Evolutionary conservation across 73 alveolate genomes (phyloP).

Genomic region (Tetrahymena elliotti): DNA sequence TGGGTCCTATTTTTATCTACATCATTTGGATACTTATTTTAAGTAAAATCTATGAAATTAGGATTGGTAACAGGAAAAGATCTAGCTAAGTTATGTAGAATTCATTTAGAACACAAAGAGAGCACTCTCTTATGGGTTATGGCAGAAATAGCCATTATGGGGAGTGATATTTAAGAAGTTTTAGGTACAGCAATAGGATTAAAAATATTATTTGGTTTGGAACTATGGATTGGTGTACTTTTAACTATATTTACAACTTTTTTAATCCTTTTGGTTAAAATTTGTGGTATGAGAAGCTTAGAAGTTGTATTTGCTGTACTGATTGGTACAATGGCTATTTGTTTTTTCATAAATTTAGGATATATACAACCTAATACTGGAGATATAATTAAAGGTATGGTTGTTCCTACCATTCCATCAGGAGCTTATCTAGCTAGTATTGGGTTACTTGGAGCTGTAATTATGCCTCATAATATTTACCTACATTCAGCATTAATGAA

Average conservation of each 20-base stretch:
- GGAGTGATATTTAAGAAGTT: slow-evolving; percentile 73
- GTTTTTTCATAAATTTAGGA: slow-evolving; percentile 45
- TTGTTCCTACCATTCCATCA: slow-evolving; percentile 49
- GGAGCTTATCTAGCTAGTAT: slow-evolving; percentile 38
- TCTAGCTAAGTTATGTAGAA: slow-evolving; percentile 58
- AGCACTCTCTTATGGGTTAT: slow-evolving; percentile 52
- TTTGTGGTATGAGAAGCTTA: slow-evolving; percentile 57
- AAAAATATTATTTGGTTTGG: slow-evolving; percentile 10
- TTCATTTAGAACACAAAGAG: slow-evolving; percentile 42
- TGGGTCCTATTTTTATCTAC: slow-evolving; percentile 58
- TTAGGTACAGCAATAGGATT: slow-evolving; percentile 67
- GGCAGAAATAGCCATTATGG: slow-evolving; percentile 78
- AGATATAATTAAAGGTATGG: slow-evolving; percentile 25
- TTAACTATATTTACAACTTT: slow-evolving; percentile 58
- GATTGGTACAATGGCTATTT: slow-evolving; percentile 55
- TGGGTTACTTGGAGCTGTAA: slow-evolving; percentile 62
- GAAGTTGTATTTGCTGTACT: slow-evolving; percentile 49
- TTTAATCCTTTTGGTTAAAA: slow-evolving; percentile 54
- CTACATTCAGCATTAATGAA: slow-evolving; percentile 53
- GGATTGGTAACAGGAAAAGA: slow-evolving; percentile 63
- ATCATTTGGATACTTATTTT: slow-evolving; percentile 47
- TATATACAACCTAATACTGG: slow-evolving; percentile 30
- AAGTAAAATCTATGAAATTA: slow-evolving; percentile 53
- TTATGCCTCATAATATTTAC: slow-evolving; percentile 75
- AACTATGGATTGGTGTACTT: slow-evolving; percentile 47